Evolutionary conservation across 2,329 filamentous ascomycete species (phyloP).

Genomic region (Cladosporium sp.): DNA sequence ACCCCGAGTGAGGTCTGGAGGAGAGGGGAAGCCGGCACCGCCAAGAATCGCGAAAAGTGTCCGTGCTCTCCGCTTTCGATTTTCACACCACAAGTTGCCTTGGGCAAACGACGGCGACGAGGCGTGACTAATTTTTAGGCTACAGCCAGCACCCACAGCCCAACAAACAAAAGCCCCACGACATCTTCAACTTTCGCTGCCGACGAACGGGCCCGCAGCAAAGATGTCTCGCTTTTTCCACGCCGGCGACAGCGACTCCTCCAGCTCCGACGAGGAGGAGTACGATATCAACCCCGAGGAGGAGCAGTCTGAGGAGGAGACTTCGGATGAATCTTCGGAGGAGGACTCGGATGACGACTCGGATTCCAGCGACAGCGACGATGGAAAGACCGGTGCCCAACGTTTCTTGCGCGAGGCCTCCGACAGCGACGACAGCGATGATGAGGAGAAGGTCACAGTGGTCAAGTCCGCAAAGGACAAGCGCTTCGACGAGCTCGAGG

Average conservation of each 20-base stretch:
- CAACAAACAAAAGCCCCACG: constrained; percentile 7
- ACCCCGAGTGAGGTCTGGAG: constrained; percentile 2
- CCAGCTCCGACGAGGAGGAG: constrained; percentile 91
- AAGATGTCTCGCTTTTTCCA: constrained; percentile 96
- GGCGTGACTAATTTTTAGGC: constrained; percentile 13
- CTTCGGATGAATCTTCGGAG: constrained; percentile 58
- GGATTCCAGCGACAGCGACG: constrained; percentile 55
- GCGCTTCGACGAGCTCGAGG: constrained; percentile 88
- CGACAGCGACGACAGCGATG: constrained; percentile 70
- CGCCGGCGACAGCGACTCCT: constrained; percentile 91
- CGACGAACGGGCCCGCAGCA: constrained; percentile 20
- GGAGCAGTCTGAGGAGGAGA: constrained; percentile 56
- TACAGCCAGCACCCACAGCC: constrained; percentile 12
- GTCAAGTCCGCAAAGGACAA: constrained; percentile 99
- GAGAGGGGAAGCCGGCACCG: constrained; percentile 4
- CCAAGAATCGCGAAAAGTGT: not conserved
- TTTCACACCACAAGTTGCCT: constrained; percentile 12
- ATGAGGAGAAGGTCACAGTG: constrained; percentile 80
- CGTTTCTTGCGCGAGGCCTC: constrained; percentile 74
- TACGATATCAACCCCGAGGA: constrained; percentile 83
- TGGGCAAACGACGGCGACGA: constrained; percentile 14
- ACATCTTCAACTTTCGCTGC: constrained; percentile 19
- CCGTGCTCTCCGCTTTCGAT: not conserved
- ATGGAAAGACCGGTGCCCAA: constrained; percentile 69
- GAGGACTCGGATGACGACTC: constrained; percentile 37